These are phyloP conservation scores for Lenzites betulinus DNA, from an alignment of 768 basidiomycete species.

Conservation along the genomic window DNA sequence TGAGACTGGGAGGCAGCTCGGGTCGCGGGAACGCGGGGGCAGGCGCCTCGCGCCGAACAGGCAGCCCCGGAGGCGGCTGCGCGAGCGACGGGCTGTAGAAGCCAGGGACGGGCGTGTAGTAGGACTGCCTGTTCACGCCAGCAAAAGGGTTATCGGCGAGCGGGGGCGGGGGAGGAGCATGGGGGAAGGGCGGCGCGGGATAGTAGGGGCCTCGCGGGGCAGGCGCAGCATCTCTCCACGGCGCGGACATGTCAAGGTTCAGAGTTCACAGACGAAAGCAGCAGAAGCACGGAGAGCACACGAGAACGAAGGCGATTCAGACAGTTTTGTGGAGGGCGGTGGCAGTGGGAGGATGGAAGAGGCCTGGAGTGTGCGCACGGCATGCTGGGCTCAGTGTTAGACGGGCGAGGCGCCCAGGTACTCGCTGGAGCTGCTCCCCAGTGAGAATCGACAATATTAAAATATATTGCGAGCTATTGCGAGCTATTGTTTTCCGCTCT, in stretches of 20 bases:
- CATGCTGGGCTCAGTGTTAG: not conserved
- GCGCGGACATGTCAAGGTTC: constrained; percentile 10
- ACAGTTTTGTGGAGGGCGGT: not conserved
- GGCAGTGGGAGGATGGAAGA: constrained; percentile 10
- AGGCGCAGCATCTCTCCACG: constrained; percentile 17
- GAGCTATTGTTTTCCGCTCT: too few relatives aligned
- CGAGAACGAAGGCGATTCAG: not conserved
- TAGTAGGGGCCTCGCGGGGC: constrained; percentile 11
- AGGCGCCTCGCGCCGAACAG: not conserved
- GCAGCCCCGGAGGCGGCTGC: constrained; percentile 5
- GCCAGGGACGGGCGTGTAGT: constrained; percentile 14
- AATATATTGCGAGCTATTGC: too few relatives aligned
- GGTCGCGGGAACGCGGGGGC: constrained; percentile 11
- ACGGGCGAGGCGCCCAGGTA: constrained; percentile 19
- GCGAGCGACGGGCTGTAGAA: constrained; percentile 22
- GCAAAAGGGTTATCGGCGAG: constrained; percentile 11
- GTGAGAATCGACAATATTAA: too few relatives aligned
- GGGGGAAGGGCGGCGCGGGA: constrained; percentile 8
- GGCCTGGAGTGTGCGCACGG: too few relatives aligned
- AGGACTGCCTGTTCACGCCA: not conserved
- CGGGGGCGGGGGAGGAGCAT: constrained; percentile 8
- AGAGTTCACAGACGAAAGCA: not conserved
- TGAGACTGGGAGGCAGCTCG: constrained; percentile 13
- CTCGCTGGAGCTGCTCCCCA: too few relatives aligned
- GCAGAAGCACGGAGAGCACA: not conserved